Evolutionary conservation across 2,329 filamentous ascomycete species (phyloP).

Genomic region (Didymella pinodella): DNA sequence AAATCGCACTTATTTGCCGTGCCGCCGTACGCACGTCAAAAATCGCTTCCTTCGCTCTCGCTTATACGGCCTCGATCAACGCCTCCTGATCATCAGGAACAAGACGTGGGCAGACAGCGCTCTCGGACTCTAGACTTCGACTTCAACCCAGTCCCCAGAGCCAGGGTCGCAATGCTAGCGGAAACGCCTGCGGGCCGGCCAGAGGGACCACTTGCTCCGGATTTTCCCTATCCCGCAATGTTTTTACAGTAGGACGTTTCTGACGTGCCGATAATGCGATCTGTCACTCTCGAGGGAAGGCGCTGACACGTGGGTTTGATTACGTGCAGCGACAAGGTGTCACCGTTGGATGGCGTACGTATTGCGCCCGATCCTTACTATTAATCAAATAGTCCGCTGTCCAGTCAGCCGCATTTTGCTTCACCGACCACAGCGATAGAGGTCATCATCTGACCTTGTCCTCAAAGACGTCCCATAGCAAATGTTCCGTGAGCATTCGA

Average conservation of each 20-base stretch:
- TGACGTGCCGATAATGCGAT: conserved; percentile 14
- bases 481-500: conserved; percentile 12
- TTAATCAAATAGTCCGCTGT: conserved; percentile 10
- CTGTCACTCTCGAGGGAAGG: conserved; percentile 21
- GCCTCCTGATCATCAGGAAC: conserved; percentile 1
- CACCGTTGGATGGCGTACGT: conserved; percentile 23
- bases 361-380: conserved; percentile 10
- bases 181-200: conserved; percentile 20
- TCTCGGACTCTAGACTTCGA: not conserved
- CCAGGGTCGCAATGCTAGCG: conserved; percentile 12
- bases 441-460: conserved; percentile 11
- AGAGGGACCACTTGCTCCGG: conserved; percentile 17
- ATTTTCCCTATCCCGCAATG: conserved; percentile 11
- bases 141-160: conserved; percentile 7
- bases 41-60: conserved; percentile 12
- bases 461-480: not conserved
- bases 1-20: conserved; percentile 21
- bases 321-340: conserved; percentile 26
- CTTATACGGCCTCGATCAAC: conserved; percentile 5
- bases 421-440: conserved; percentile 19
- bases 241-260: not conserved
- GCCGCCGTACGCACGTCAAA: conserved; percentile 20
- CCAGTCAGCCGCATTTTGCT: conserved; percentile 21
- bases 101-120: not conserved
- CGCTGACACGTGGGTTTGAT: conserved; percentile 31